Evolutionary conservation across 2,329 filamentous ascomycete genomes (phyloP).

Genomic region (Hymenoscyphus linearis): DNA sequence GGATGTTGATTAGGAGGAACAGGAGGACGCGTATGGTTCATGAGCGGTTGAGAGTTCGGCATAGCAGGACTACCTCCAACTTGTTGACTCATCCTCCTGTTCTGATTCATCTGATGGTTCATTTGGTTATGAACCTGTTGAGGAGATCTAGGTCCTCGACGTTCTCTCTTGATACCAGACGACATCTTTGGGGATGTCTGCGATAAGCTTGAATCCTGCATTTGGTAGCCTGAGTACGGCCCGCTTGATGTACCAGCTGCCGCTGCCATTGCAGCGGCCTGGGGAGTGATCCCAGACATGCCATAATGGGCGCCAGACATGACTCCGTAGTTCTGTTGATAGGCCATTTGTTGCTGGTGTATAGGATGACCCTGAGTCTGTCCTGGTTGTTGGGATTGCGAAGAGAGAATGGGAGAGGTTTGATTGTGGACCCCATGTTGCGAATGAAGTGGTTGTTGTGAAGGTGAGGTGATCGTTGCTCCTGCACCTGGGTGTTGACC

Average conservation of each 20-base stretch:
- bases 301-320: slow-evolving; percentile 76
- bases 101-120: slow-evolving; percentile 45
- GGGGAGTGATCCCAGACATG: slow-evolving; percentile 63
- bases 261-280: slow-evolving; percentile 86
- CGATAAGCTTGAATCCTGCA: slow-evolving; percentile 61
- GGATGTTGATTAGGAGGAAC: slow-evolving; percentile 60
- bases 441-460: slow-evolving; percentile 62
- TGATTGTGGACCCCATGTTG: slow-evolving; percentile 55
- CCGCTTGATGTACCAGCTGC: slow-evolving; percentile 88
- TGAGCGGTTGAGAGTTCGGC: slow-evolving; percentile 67
- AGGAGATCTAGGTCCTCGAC: slow-evolving; percentile 68
- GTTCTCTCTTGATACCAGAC: slow-evolving; percentile 64
- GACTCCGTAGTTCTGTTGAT: slow-evolving; percentile 73
- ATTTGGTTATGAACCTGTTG: slow-evolving; percentile 52
- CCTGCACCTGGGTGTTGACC: slow-evolving; percentile 46
- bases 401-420: slow-evolving; percentile 73
- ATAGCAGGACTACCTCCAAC: slow-evolving; percentile 67
- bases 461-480: slow-evolving; percentile 62
- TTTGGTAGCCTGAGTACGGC: slow-evolving; percentile 56
- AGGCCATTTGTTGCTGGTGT: slow-evolving; percentile 63
- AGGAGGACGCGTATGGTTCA: slow-evolving; percentile 59
- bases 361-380: slow-evolving; percentile 55
- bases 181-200: slow-evolving; percentile 74
- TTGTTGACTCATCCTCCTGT: slow-evolving; percentile 67
- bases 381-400: slow-evolving; percentile 67